phyloP scores from a whole-genome alignment of 257 asterid species.

The Echium plantagineum region DNA sequence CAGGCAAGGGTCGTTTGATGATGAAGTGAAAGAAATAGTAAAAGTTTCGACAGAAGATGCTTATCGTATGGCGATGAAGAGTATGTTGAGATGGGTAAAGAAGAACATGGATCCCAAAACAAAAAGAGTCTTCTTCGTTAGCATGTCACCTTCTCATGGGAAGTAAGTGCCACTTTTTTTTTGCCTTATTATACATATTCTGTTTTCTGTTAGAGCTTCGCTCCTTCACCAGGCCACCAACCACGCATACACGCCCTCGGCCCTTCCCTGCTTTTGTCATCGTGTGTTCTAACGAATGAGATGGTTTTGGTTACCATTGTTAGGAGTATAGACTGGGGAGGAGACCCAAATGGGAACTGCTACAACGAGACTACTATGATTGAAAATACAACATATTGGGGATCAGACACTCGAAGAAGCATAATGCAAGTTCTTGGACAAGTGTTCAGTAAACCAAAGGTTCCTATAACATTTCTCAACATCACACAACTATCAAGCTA shows the following conservation, averaged over 20 bases:
- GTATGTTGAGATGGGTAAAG: slow-evolving; percentile 56
- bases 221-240: too few species aligned
- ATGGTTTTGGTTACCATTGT: neutral
- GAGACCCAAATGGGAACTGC: slow-evolving; percentile 38
- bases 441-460: slow-evolving; percentile 30
- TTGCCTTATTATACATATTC: too few species aligned
- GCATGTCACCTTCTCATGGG: slow-evolving; percentile 70
- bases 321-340: slow-evolving; percentile 74
- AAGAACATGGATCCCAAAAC: slow-evolving; percentile 44
- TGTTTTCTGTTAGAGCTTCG: too few species aligned
- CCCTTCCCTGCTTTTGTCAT: too few species aligned
- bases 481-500: slow-evolving; percentile 51
- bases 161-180: too few species aligned
- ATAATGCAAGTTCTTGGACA: slow-evolving; percentile 30
- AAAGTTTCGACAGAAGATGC: slow-evolving; percentile 40
- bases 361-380: slow-evolving; percentile 53
- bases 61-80: slow-evolving; percentile 49
- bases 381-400: slow-evolving; percentile 31
- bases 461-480: slow-evolving; percentile 54
- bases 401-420: slow-evolving; percentile 27
- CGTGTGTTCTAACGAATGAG: neutral
- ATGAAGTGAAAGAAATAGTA: slow-evolving; percentile 29
- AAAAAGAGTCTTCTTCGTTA: slow-evolving; percentile 45
- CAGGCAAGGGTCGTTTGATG: slow-evolving; percentile 58
- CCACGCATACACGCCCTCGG: too few species aligned